Percentiles rank a stretch among this genome's conserved stretches.
These are phyloP conservation scores for Prasinococcaceae sp. DNA, from an alignment of 139 green algal species.

Conservation along the genomic window DNA sequence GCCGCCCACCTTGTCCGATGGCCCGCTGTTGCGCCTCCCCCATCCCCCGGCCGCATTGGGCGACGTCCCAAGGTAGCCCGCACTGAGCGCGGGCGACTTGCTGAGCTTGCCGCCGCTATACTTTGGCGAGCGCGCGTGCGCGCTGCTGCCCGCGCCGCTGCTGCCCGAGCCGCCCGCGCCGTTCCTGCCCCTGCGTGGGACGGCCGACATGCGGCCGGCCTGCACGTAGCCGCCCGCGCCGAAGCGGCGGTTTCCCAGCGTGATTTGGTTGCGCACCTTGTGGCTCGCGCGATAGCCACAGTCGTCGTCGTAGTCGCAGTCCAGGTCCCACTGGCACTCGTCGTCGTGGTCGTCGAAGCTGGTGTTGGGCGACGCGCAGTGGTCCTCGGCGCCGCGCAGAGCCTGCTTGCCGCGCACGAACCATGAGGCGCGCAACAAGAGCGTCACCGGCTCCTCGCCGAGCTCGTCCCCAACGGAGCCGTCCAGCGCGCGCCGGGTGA, in stretches of 20 bases:
- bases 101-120: too few relatives aligned
- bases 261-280: neutral
- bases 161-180: too few relatives aligned
- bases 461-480: neutral
- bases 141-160: too few relatives aligned
- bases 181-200: too few relatives aligned
- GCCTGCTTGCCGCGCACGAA: neutral
- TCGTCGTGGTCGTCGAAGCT: neutral
- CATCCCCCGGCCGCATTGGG: too few relatives aligned
- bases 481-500: neutral
- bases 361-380: neutral
- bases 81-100: too few relatives aligned
- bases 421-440: neutral
- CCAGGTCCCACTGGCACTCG: too few relatives aligned
- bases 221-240: neutral
- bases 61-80: too few relatives aligned
- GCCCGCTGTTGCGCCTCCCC: too few relatives aligned
- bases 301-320: neutral
- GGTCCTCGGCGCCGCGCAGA: neutral
- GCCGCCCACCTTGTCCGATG: too few relatives aligned
- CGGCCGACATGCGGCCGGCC: neutral
- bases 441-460: neutral
- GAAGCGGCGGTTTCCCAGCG: slow-evolving; percentile 6
- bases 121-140: too few relatives aligned
- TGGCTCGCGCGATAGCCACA: neutral